A percentile compares a stretch with the other conserved stretches of the same genome.
These are phyloP conservation scores for Tetracladium marchalianum DNA, from an alignment of 495 filamentous ascomycete species.

Conservation along the genomic window DNA sequence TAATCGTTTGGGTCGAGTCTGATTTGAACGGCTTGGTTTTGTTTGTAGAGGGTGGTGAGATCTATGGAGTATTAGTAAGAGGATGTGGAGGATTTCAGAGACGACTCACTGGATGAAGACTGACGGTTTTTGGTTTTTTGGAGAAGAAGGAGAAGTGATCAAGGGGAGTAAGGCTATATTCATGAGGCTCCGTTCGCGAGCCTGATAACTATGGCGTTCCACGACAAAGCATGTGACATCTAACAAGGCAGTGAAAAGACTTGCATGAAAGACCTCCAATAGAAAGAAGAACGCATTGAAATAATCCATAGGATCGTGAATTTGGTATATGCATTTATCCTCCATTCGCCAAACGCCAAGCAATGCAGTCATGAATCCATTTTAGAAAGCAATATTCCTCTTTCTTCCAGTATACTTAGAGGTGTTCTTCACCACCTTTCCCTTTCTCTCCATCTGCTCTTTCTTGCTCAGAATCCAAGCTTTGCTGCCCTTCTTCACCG, in stretches of 20 bases:
- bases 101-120: not conserved
- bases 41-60: not conserved
- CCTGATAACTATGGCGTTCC: too few relatives aligned
- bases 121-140: too few relatives aligned
- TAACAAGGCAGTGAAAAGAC: too few relatives aligned
- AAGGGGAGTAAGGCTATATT: too few relatives aligned
- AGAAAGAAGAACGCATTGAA: too few relatives aligned
- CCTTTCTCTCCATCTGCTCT: slow-evolving; percentile 87
- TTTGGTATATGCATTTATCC: not conserved
- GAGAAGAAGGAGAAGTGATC: too few relatives aligned
- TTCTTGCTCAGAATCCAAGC: slow-evolving; percentile 92
- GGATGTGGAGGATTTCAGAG: not conserved
- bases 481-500: slow-evolving; percentile 68
- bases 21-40: not conserved
- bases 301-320: not conserved
- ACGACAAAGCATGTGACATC: too few relatives aligned
- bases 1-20: not conserved
- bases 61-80: not conserved
- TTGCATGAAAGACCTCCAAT: too few relatives aligned
- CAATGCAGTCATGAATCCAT: slow-evolving; percentile 8
- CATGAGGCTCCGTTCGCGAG: too few relatives aligned
- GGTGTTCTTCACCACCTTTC: slow-evolving; percentile 81
- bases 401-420: slow-evolving; percentile 92
- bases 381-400: slow-evolving; percentile 32
- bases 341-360: slow-evolving; percentile 14